Conservation (phyloP, 495 filamentous ascomycete genomes). For the Talaromyces ruber region DNA sequence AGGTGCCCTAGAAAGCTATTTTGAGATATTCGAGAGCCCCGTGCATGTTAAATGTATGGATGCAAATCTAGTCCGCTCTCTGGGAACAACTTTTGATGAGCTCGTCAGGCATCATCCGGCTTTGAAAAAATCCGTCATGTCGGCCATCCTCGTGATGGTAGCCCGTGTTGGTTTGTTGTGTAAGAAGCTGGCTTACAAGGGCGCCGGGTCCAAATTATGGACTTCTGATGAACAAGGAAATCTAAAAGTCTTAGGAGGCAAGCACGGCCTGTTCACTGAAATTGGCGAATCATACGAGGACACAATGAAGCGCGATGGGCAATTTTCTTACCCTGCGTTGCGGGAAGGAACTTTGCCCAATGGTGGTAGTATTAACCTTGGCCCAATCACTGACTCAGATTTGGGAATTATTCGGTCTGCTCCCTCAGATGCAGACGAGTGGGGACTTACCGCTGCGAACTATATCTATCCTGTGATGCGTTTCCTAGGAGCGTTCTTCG, state of each 20-base stretch:
- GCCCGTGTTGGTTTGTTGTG: slow-evolving; percentile 65
- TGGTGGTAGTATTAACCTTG: slow-evolving; percentile 26
- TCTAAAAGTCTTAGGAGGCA: slow-evolving; percentile 18
- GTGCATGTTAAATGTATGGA: slow-evolving; percentile 84
- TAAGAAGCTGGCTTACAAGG: slow-evolving; percentile 54
- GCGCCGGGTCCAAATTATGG: slow-evolving; percentile 75
- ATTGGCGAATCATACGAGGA: slow-evolving; percentile 23
- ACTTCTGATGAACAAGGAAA: slow-evolving; percentile 39
- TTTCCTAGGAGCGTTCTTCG: slow-evolving; percentile 72
- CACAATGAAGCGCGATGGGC: slow-evolving; percentile 16
- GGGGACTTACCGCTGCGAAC: slow-evolving; percentile 46
- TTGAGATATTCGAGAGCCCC: slow-evolving; percentile 90
- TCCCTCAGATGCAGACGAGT: slow-evolving; percentile 38
- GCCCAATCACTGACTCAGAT: slow-evolving; percentile 22
- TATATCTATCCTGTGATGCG: slow-evolving; percentile 67
- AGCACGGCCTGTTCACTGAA: slow-evolving; percentile 24
- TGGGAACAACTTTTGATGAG: slow-evolving; percentile 88
- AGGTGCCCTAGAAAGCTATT: slow-evolving; percentile 70
- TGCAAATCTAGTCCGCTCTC: slow-evolving; percentile 41
- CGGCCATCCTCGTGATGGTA: slow-evolving; percentile 75
- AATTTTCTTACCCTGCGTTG: slow-evolving; percentile 24
- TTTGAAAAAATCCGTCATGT: slow-evolving; percentile 69
- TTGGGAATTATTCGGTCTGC: slow-evolving; percentile 23
- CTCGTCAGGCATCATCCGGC: slow-evolving; percentile 86
- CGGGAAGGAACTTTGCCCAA: slow-evolving; percentile 26